Evolutionary conservation across 257 asterid genomes (phyloP), one percentile per base, ranked within the genome.

Genomic region (Datura wrightii): DNA sequence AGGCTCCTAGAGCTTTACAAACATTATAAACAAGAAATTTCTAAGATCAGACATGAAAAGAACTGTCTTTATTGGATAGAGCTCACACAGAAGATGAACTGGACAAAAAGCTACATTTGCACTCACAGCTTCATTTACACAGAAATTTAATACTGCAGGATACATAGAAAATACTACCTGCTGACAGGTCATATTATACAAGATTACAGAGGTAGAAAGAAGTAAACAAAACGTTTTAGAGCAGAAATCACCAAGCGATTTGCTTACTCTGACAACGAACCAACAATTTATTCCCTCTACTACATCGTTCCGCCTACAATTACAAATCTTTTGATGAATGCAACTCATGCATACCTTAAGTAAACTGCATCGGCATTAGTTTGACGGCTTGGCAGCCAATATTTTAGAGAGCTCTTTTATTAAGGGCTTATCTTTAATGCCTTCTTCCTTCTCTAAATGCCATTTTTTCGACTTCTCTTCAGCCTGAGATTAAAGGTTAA

Each of bases 361-460:
- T 10, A 42, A 24, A 19, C 24, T n/a, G 67, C 46, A 19, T 37
- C 42, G 8, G 13, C 44, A 58, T 90, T 90, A 91, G 80, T 71
- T 84, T 6, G 92, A 86, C 55, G 82, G 69, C 89, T 89, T 95
- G 83, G 86, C 87, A 46, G 98, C 90, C 15, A 95, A 87, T 72
- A 85, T 89, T 85, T 89, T 94, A 31, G 95, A 91, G 79, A 95
- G 97, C 90, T 94, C 95, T 88, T 89, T 95, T 34, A 91, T 59
- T 31, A 94, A 86, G 83, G 97, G 93, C 52, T 88, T 92, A 88
- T 93, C 96, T 86, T 91, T 91, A 62, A 84, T 4, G 50, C 87
- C 70, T 67, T 88, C 89, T 46, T 87, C 90, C 87, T 88, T 90
- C 59, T 94, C 94, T 31, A 88, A 55, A 88, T 82, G 96, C 97